Evolutionary conservation across 1,284 basidiomycete genomes (phyloP), one percentile per base, ranked within the genome.

Genomic region (Spongiforma sp.): DNA sequence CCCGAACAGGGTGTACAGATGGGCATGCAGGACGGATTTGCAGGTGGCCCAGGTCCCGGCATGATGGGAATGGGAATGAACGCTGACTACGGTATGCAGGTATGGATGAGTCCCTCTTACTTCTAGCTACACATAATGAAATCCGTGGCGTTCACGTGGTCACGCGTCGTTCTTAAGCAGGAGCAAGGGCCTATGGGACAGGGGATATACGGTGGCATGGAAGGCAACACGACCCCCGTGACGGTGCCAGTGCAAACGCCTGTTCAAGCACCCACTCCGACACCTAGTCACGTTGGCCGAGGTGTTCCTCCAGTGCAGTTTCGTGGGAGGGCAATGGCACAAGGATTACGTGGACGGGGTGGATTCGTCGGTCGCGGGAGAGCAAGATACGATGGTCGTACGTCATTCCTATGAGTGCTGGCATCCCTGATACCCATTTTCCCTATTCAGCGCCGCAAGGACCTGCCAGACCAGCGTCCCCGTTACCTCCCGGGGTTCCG

Each of bases 401-500:
- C 73, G 80, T 70, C 64, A 68, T 65, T 59, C 59, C 52, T 64
- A 56, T 37, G 33, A n/a, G 30, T 48, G 32, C 34, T 63, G n/a
- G 30, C 53, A 53, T 58, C 55, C 34, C 10, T 52, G 67, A 56
- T 65, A 52, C 33, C 19, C 5, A 59, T 36, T 53, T 67, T 59
- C 60, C 59, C 59, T 59, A 65, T 76, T 70, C 68, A 75, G 81
- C 79, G 46, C 82, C 84, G 17, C 77, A 79, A 65, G 81, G 79
- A n/a, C 88, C 90, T 56, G 86, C 86, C 41, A 84, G 92, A 59
- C 88, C 93, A 21, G 89, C 91, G 6, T 93, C 92, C 1, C 92
- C 91, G 32, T 82, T 93, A 1, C 93, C 93, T 5, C 91, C 93
- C 21, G 88, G 88, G 67, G 92, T 94, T 28, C 93, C 93, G 0